Base-by-base conservation (phyloP, 805 yeast genomes). In the Lipomyces spencermartinsiae region DNA sequence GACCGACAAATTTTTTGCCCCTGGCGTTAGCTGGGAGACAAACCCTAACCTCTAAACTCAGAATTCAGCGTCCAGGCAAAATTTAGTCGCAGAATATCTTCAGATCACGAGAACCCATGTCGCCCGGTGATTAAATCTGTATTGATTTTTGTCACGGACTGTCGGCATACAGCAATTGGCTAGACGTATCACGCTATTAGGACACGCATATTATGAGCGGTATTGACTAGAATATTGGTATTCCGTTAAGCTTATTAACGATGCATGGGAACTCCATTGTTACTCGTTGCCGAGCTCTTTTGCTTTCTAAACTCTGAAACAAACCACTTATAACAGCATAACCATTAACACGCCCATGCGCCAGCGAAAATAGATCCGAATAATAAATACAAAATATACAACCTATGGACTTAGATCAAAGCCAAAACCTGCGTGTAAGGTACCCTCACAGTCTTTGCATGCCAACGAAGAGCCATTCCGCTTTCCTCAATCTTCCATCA, bases 401-500 rank as follows among this genome's bases (percentile, higher is more conserved):
- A 58, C 62, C 33, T n/a, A 35, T 25, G 35, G 16, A 7, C 25
- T 9, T 16, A 39, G 25, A 33, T n/a, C n/a, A 46, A 58, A 8
- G 9, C 37, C 19, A 8, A 51, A 46, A 53, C 12, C 19, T 16
- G 16, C n/a, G 49, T 5, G 19, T 16, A 33, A 58, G 3, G 54
- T 9, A n/a, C n/a, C n/a, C n/a, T n/a, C 49, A 33, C 54, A 22
- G 16, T 62, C 19, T 25, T 14, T 56, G 14, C 10, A 58, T 22
- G 34, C 39, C 62, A 16, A 37, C 1, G 62, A 39, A 46, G 9
- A 6, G 29, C 3, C 19, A 33, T 39, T 37, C 37, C 25, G 14
- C 31, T 3, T 7, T 31, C 31, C 37, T 53, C 35, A 65, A 10
- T 63, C 71, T 22, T 69, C 72, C 46, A 69, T 46, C 19, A 31